A percentile compares a stretch with the other conserved stretches of the same genome.
Evolutionary conservation across 805 yeast genomes (phyloP).

Genomic region (Scheffersomyces coipomensis): DNA sequence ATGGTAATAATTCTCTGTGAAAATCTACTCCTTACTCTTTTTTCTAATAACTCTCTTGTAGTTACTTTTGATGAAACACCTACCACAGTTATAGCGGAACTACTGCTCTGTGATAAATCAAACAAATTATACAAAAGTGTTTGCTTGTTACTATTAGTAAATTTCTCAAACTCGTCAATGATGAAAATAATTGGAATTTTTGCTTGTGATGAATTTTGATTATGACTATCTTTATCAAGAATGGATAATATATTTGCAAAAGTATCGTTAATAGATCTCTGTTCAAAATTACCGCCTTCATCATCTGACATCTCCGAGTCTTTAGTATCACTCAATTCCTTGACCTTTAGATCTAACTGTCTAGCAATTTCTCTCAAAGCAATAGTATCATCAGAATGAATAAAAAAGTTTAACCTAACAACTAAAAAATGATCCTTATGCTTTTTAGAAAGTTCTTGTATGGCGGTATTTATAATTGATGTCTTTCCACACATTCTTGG

Average conservation of each 20-base stretch:
- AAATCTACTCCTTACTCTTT: constrained; percentile 86
- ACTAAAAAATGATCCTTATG: constrained; percentile 55
- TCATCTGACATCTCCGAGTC: constrained; percentile 7
- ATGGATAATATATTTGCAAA: constrained; percentile 56
- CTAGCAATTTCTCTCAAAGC: constrained; percentile 86
- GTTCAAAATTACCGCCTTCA: constrained; percentile 35
- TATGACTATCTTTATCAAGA: constrained; percentile 36
- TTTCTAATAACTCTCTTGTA: constrained; percentile 79
- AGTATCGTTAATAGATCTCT: constrained; percentile 56
- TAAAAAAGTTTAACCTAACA: constrained; percentile 64
- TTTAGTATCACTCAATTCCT: constrained; percentile 12
- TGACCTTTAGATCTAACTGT: constrained; percentile 58
- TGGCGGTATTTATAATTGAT: constrained; percentile 54
- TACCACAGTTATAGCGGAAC: constrained; percentile 73
- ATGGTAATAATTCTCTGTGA: constrained; percentile 72
- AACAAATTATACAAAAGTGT: constrained; percentile 83
- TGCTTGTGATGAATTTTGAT: constrained; percentile 5
- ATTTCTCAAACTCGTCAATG: constrained; percentile 83
- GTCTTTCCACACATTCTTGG: constrained; percentile 80
- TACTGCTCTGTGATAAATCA: constrained; percentile 74
- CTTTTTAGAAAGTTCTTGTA: constrained; percentile 40
- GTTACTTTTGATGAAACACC: constrained; percentile 78
- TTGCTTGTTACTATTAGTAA: constrained; percentile 71
- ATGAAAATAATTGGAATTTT: constrained; percentile 67
- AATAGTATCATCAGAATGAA: constrained; percentile 69